Evolutionary conservation across 2,329 filamentous ascomycete genomes (phyloP).

Genomic region (Botrytis galanthina): DNA sequence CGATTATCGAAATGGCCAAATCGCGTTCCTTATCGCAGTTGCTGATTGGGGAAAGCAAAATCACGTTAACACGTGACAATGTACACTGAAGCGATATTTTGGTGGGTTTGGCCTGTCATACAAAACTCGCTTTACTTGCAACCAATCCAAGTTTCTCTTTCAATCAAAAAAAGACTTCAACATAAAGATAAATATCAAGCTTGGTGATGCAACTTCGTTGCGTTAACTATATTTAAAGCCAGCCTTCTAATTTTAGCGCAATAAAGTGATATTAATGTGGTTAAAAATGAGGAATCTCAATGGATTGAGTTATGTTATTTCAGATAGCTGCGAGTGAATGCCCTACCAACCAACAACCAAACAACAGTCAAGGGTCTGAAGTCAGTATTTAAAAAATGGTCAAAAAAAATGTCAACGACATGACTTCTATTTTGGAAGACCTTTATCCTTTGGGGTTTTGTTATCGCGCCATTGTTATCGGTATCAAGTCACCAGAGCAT

Average conservation of each 20-base stretch:
- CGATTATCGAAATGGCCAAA: neutral
- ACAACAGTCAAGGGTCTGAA: neutral
- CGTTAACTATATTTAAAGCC: neutral
- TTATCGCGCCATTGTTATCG: neutral
- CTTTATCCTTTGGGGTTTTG: neutral
- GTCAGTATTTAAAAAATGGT: neutral
- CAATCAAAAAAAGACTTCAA: neutral
- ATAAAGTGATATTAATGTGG: neutral
- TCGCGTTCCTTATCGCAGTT: constrained; percentile 15
- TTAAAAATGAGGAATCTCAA: neutral
- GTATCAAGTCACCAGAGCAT: neutral
- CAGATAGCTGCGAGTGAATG: neutral
- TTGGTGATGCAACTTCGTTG: neutral
- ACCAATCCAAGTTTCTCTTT: neutral
- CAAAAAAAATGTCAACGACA: neutral
- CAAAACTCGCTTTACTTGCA: neutral
- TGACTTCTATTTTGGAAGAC: neutral
- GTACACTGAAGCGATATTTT: neutral
- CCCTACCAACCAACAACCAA: neutral
- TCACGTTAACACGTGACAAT: constrained; percentile 10
- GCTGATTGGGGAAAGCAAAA: constrained; percentile 2
- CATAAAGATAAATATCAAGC: neutral
- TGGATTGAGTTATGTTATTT: neutral
- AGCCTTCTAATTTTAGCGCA: neutral
- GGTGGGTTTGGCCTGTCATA: too few relatives aligned